A percentile compares a stretch with the other conserved stretches of the same genome.
These are phyloP conservation scores for Saccharum hybrid DNA, from an alignment of 202 grass and related monocot species.

Conservation along the genomic window DNA sequence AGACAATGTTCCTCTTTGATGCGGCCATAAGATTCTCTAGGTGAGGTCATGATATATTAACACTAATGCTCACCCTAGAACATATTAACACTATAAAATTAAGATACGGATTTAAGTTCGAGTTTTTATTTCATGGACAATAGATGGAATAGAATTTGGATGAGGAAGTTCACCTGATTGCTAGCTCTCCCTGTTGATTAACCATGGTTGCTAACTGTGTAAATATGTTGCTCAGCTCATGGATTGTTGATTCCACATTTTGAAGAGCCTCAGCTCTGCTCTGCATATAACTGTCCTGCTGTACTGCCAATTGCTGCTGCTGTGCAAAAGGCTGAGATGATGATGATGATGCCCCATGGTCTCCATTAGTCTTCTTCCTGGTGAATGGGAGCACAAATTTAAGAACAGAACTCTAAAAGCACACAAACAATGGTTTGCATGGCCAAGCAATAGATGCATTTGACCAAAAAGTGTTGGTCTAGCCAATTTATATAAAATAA, in stretches of 20 bases:
- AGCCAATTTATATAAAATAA: neutral
- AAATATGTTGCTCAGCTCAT: constrained; percentile 95
- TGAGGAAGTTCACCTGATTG: constrained; percentile 69
- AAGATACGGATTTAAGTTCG: neutral
- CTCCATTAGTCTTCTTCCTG: constrained; percentile 95
- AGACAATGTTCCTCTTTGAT: neutral
- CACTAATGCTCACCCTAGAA: neutral
- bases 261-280: constrained; percentile 96
- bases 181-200: constrained; percentile 89
- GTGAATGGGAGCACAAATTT: constrained; percentile 37
- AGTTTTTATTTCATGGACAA: constrained; percentile 2
- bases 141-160: constrained; percentile 29
- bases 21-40: neutral
- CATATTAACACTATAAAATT: constrained; percentile 16
- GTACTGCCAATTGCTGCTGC: constrained; percentile 81
- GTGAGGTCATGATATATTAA: neutral
- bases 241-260: constrained; percentile 98
- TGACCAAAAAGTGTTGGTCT: neutral
- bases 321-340: constrained; percentile 77
- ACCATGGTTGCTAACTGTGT: constrained; percentile 97
- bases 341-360: constrained; percentile 68
- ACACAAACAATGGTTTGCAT: constrained; percentile 1
- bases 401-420: constrained; percentile 26
- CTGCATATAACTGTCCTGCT: constrained; percentile 97
- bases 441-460: neutral